Evolutionary conservation across 495 filamentous ascomycete species (phyloP), one percentile per base, ranked within the genome.

Genomic region (Daldinia caldariorum): DNA sequence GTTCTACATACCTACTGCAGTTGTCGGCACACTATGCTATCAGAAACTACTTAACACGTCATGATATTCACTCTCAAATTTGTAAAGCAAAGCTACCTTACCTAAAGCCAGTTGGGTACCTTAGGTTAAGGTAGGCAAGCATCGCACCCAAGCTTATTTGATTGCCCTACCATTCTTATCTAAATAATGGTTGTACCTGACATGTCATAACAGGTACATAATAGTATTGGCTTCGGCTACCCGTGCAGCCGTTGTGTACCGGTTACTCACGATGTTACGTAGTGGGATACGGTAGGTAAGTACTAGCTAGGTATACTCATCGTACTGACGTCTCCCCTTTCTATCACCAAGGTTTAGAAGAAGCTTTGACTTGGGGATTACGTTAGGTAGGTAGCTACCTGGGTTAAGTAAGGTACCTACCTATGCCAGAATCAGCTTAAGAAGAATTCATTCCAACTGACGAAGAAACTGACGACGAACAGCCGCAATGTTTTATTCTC

Each of bases 101-200:
- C 18, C 45, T 16, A n/a, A 41, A 64, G 16, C 39, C 16, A 56
- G 57, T 26, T 43, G 38, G 54, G 26, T 26, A 26, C 26, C 26
- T 26, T 26, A 26, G 26, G 26, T 26, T 1, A 1, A 3, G 1
- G 26, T 43, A 62, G 39, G 43, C 29, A 39, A 32, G 41, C 61
- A 70, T 65, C 14, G 18, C 4, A 54, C n/a, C 38, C 43, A 58
- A 70, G 67, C 38, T 60, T 14, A 9, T 70, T 58, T 70, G 31
- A 61, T 66, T 66, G 9, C 63, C 20, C 37, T 71, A 55, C 69
- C 63, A 71, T 37, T 55, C 16, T 63, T 50, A n/a, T 38, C 35
- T 43, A 41, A 31, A 56, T 60, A 26, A 65, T 49, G 65, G 60
- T 34, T 58, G 65, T 69, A 41, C 65, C 69, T 64, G 70, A 65